A percentile compares a stretch with the other conserved stretches of the same genome.
Evolutionary conservation across 2,329 filamentous ascomycete genomes (phyloP).

Genomic region (Pseudogymnoascus sp.): DNA sequence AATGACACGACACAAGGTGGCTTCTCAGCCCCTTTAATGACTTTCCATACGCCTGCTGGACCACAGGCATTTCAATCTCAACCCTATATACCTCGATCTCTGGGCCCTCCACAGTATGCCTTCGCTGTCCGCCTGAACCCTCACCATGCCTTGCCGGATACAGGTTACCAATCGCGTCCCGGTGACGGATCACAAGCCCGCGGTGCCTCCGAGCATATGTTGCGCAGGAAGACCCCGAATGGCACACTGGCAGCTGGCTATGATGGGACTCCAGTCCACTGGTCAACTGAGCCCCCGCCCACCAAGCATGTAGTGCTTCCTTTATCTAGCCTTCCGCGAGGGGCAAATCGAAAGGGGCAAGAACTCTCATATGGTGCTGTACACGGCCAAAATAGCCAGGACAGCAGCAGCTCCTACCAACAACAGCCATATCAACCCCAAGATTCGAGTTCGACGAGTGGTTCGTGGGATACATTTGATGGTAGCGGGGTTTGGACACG

Average conservation of each 20-base stretch:
- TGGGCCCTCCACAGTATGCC: slow-evolving; percentile 18
- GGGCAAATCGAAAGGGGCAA: neutral
- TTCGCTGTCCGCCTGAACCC: slow-evolving; percentile 20
- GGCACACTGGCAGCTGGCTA: slow-evolving; percentile 90
- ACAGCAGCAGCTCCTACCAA: neutral
- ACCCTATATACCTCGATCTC: slow-evolving; percentile 21
- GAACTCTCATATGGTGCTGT: neutral
- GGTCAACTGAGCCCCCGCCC: slow-evolving; percentile 64
- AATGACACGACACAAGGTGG: slow-evolving; percentile 17
- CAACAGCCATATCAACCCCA: neutral
- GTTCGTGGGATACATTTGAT: neutral
- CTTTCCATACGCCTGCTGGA: neutral
- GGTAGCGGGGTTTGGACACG: slow-evolving; percentile 5
- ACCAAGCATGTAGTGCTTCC: slow-evolving; percentile 78
- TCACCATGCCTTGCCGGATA: neutral
- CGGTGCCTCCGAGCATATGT: slow-evolving; percentile 58
- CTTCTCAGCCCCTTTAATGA: slow-evolving; percentile 19
- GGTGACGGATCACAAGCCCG: slow-evolving; percentile 18
- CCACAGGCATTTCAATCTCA: slow-evolving; percentile 12
- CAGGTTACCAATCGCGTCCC: slow-evolving; percentile 5
- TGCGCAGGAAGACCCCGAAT: slow-evolving; percentile 86
- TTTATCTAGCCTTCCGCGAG: slow-evolving; percentile 27
- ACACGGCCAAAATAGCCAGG: neutral
- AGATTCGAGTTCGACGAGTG: neutral
- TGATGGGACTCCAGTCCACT: slow-evolving; percentile 71